phyloP scores from a whole-genome alignment of 768 basidiomycete species.

The Tulasnella sp. region DNA sequence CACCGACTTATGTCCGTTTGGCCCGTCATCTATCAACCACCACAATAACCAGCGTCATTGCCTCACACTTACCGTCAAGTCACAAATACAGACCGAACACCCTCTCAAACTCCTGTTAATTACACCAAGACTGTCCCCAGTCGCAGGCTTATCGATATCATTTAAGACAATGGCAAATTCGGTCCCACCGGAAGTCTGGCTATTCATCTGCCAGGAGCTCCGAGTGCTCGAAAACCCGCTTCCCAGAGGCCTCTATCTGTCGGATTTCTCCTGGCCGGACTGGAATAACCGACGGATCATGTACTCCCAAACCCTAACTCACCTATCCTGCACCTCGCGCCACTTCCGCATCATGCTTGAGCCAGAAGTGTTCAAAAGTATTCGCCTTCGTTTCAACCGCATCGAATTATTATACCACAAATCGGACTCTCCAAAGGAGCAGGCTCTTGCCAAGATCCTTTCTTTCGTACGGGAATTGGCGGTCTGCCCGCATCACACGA shows the following conservation, averaged over 20 bases:
- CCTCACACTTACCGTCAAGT: neutral
- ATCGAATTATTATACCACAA: neutral
- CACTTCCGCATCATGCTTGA: neutral
- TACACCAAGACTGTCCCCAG: neutral
- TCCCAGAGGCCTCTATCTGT: neutral
- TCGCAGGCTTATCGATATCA: neutral
- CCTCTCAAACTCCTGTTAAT: neutral
- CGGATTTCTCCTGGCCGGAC: neutral
- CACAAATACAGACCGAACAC: too few species aligned
- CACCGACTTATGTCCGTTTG: neutral
- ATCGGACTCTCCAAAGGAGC: neutral
- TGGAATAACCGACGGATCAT: neutral
- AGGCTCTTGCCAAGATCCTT: neutral
- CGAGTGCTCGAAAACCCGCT: neutral
- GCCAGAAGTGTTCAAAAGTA: neutral
- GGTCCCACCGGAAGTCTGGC: neutral
- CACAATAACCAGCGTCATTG: neutral
- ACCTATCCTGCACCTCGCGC: neutral
- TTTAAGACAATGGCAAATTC: neutral
- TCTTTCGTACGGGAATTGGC: neutral
- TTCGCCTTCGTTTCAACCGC: neutral
- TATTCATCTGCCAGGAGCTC: neutral
- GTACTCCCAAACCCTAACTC: neutral
- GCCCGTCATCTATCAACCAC: neutral
- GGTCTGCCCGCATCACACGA: neutral